These are phyloP conservation scores for Phylloporus arenicola DNA, from an alignment of 768 basidiomycete genomes.

Conservation along the genomic window DNA sequence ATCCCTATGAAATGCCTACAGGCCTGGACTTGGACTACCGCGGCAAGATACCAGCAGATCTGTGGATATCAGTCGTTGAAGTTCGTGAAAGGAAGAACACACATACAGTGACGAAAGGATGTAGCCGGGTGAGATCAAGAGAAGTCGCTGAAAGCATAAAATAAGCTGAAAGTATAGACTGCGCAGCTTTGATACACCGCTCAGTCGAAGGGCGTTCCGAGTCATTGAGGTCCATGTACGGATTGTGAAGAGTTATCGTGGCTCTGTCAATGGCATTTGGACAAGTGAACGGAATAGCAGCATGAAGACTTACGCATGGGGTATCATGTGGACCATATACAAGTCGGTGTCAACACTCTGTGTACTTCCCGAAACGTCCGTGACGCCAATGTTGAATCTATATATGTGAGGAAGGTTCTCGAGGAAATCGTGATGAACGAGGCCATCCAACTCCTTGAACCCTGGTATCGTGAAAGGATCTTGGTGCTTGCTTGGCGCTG, in stretches of 20 bases:
- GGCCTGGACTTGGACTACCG: slow-evolving; percentile 78
- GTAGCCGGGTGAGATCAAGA: slow-evolving; percentile 70
- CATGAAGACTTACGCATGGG: slow-evolving; percentile 62
- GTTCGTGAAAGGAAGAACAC: not conserved
- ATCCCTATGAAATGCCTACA: slow-evolving; percentile 84
- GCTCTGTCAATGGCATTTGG: slow-evolving; percentile 46
- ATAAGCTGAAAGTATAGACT: slow-evolving; percentile 67
- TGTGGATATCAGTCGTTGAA: slow-evolving; percentile 27
- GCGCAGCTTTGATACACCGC: slow-evolving; percentile 72
- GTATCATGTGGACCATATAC: slow-evolving; percentile 82
- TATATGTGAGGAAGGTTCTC: slow-evolving; percentile 63
- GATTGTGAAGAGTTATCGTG: slow-evolving; percentile 80
- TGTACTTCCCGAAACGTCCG: slow-evolving; percentile 49
- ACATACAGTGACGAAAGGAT: slow-evolving; percentile 77
- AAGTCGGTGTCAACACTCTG: slow-evolving; percentile 72
- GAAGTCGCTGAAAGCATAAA: slow-evolving; percentile 79
- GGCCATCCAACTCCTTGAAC: slow-evolving; percentile 64
- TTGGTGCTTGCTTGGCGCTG: slow-evolving; percentile 63
- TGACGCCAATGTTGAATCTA: slow-evolving; percentile 59
- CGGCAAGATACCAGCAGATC: slow-evolving; percentile 91
- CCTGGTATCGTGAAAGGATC: slow-evolving; percentile 65
- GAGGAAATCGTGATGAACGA: slow-evolving; percentile 64
- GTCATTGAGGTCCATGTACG: slow-evolving; percentile 72
- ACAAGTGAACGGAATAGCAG: slow-evolving; percentile 2
- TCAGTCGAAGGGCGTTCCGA: slow-evolving; percentile 56